Percentiles rank a stretch among this genome's conserved stretches.
These are phyloP conservation scores for Scutellaria galericulata DNA, from an alignment of 257 asterid species.

Conservation along the genomic window DNA sequence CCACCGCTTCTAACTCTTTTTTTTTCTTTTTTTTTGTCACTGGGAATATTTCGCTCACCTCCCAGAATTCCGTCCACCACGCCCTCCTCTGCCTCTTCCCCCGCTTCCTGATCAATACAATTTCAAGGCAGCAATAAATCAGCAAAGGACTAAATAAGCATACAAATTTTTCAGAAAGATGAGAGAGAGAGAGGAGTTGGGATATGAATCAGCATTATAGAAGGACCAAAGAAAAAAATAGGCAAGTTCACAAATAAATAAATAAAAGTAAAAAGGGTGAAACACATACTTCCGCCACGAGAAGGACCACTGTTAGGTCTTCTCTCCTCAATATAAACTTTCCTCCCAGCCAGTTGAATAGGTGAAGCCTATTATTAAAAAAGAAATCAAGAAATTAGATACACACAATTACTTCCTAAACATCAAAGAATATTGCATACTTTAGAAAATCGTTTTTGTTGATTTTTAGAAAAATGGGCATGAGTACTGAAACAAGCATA, in stretches of 20 bases:
- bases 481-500: background rate
- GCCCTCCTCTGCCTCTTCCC: slow-evolving; percentile 67
- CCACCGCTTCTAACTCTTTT: slow-evolving; percentile 43
- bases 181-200: background rate
- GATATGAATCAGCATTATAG: background rate
- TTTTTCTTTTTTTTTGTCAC: slow-evolving; percentile 11
- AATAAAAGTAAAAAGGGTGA: slow-evolving; percentile 14
- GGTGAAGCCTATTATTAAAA: slow-evolving; percentile 69
- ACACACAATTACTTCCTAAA: slow-evolving; percentile 14
- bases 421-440: background rate
- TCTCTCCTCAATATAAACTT: slow-evolving; percentile 80
- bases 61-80: slow-evolving; percentile 64
- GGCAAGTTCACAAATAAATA: background rate
- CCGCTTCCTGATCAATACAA: slow-evolving; percentile 58
- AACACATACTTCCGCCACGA: slow-evolving; percentile 78
- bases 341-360: slow-evolving; percentile 64
- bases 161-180: background rate
- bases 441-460: background rate
- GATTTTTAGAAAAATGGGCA: background rate
- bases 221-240: background rate
- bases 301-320: slow-evolving; percentile 56
- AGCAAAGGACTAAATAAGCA: background rate
- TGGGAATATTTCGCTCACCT: slow-evolving; percentile 34
- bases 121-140: slow-evolving; percentile 10
- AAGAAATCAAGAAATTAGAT: background rate